Conservation (phyloP, 1,284 basidiomycete species). For the Coniferiporia sulphurascens region DNA sequence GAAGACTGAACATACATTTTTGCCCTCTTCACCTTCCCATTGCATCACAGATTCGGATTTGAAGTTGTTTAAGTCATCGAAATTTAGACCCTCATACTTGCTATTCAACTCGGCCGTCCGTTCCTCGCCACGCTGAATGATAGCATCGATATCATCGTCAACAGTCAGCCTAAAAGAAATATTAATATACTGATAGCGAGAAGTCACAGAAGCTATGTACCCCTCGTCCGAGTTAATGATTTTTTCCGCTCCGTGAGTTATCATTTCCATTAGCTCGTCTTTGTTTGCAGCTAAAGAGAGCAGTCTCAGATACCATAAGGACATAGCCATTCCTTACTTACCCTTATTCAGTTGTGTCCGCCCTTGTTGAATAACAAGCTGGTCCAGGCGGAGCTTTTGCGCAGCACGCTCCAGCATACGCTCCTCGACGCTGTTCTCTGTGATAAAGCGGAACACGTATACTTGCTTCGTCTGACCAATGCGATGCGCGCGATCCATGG, state of each 20-base stretch:
- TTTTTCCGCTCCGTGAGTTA: constrained; percentile 95
- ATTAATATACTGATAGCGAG: constrained; percentile 2
- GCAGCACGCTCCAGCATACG: constrained; percentile 95
- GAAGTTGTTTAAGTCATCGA: constrained; percentile 97
- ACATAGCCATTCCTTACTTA: constrained; percentile 22
- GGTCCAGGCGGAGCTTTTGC: constrained; percentile 93
- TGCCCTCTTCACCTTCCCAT: constrained; percentile 97
- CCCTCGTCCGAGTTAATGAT: constrained; percentile 80
- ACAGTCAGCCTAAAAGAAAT: constrained; percentile 57
- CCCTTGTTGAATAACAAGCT: constrained; percentile 97
- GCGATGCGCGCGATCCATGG: constrained; percentile 98
- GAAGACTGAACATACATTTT: constrained; percentile 8
- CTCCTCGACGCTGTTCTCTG: constrained; percentile 92
- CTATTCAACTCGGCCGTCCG: constrained; percentile 85
- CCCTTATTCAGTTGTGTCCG: constrained; percentile 69
- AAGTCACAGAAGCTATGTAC: constrained; percentile 35
- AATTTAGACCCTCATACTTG: constrained; percentile 91
- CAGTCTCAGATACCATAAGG: background rate
- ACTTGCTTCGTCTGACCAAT: constrained; percentile 99
- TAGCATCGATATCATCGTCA: constrained; percentile 92
- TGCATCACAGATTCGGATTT: constrained; percentile 87
- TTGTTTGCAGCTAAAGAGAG: constrained; percentile 73
- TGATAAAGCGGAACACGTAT: constrained; percentile 97
- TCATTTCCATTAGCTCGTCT: constrained; percentile 97
- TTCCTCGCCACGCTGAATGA: constrained; percentile 90